Evolutionary conservation across 768 basidiomycete genomes (phyloP).

Genomic region (Mycena rosella): DNA sequence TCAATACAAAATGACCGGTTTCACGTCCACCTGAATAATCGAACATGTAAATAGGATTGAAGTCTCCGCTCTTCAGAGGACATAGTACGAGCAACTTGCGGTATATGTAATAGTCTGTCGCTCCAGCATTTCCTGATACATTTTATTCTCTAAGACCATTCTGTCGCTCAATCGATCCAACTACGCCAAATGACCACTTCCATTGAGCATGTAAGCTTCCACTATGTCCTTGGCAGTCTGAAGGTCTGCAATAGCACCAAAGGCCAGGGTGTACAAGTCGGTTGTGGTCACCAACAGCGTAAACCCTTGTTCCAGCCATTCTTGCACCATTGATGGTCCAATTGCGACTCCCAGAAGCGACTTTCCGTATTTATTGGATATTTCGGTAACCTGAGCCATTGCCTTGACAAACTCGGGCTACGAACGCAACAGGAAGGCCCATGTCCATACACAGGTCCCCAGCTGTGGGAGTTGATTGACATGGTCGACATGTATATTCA

Average conservation of each 20-base stretch:
- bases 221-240: no score
- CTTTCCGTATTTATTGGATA: conserved; percentile 28
- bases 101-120: no score
- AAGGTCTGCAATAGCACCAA: conserved; percentile 11
- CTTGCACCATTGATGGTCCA: conserved; percentile 24
- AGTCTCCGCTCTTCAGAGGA: no score
- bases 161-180: no score
- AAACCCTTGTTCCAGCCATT: conserved; percentile 27
- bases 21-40: no score
- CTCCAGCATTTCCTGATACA: no score
- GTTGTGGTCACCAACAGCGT: conserved; percentile 22
- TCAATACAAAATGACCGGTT: no score
- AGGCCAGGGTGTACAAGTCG: conserved; percentile 26
- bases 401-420: conserved; percentile 31
- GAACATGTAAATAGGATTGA: no score
- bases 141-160: no score
- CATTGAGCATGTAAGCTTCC: no score
- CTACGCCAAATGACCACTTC: no score
- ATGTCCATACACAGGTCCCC: conserved; percentile 35
- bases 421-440: conserved; percentile 27
- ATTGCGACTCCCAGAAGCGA: conserved; percentile 31
- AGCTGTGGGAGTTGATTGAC: neutral
- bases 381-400: conserved; percentile 15
- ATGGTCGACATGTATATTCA: neutral
- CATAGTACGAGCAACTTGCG: no score